Evolutionary conservation across 495 filamentous ascomycete species (phyloP).

Genomic region (Pyrenula aspistea): DNA sequence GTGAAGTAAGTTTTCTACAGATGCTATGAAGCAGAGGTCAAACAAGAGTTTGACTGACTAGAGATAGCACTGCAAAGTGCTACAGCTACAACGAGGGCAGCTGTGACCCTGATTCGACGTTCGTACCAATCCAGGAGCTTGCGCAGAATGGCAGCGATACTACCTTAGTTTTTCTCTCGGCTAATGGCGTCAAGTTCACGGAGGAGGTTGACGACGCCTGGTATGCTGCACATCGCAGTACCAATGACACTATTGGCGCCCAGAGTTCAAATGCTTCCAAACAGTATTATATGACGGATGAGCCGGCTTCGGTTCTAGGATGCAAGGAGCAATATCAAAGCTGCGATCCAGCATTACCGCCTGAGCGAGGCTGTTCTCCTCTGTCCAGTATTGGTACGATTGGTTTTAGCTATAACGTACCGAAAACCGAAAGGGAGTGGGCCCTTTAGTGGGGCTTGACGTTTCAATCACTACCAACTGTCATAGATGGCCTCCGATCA

Average conservation of each 20-base stretch:
- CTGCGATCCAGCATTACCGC: not conserved
- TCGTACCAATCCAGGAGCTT: not conserved
- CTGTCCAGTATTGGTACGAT: not conserved
- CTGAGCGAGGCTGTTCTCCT: not conserved
- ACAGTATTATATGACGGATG: not conserved
- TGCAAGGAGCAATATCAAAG: not conserved
- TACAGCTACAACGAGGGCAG: not conserved
- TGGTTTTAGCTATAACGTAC: not conserved
- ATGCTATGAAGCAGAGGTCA: not conserved
- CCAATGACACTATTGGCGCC: not conserved
- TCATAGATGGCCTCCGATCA: not conserved
- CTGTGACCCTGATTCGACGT: not conserved
- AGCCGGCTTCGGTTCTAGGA: not conserved
- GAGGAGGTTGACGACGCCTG: not conserved
- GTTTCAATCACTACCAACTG: not conserved
- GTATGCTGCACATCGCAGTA: not conserved
- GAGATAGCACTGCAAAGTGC: not conserved
- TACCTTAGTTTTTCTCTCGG: not conserved
- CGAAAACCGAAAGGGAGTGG: not conserved
- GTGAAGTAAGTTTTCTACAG: not conserved
- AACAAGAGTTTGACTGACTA: not conserved
- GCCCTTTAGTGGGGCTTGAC: not conserved
- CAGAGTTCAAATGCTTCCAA: not conserved
- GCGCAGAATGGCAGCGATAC: not conserved
- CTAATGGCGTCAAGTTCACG: not conserved